These are phyloP conservation scores for Tardiomyces blankii DNA, from an alignment of 1,139 yeast genomes.

Conservation along the genomic window DNA sequence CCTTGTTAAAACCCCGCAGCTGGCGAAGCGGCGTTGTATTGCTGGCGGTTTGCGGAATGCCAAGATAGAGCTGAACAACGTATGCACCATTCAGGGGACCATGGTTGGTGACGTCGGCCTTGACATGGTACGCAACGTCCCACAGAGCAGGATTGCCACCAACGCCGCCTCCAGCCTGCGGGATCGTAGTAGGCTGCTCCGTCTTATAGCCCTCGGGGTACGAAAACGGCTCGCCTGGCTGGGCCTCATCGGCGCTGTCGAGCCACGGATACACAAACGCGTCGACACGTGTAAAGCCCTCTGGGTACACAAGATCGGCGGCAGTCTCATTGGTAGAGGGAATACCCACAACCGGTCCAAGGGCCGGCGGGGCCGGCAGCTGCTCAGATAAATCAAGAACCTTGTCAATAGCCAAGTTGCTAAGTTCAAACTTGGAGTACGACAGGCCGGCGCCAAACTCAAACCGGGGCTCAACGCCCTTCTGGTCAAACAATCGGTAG, in stretches of 20 bases:
- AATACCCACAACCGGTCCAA: slow-evolving; percentile 12
- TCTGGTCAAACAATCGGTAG: slow-evolving; percentile 44
- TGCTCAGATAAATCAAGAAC: slow-evolving; percentile 36
- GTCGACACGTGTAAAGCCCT: slow-evolving; percentile 10
- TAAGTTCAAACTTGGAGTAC: slow-evolving; percentile 37
- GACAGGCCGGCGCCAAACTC: slow-evolving; percentile 57
- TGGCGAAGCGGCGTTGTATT: slow-evolving; percentile 30
- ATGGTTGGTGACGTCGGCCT: slow-evolving; percentile 38
- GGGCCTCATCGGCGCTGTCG: slow-evolving; percentile 11
- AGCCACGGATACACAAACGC: slow-evolving; percentile 22
- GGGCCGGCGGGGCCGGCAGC: slow-evolving; percentile 34
- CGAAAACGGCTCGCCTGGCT: slow-evolving; percentile 30
- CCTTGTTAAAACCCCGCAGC: slow-evolving; percentile 51
- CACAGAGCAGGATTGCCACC: slow-evolving; percentile 41
- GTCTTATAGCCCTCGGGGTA: slow-evolving; percentile 44
- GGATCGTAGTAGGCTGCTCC: slow-evolving; percentile 27
- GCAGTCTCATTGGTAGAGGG: slow-evolving; percentile 34
- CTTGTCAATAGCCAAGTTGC: slow-evolving; percentile 27
- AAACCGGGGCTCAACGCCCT: slow-evolving; percentile 44
- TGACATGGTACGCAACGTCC: slow-evolving; percentile 37
- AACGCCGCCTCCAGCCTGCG: slow-evolving; percentile 47
- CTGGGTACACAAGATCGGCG: slow-evolving; percentile 44
- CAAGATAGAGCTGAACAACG: slow-evolving; percentile 48
- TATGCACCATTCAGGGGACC: slow-evolving; percentile 42
- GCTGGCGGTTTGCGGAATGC: slow-evolving; percentile 30